Percentiles rank a stretch among this genome's conserved stretches.
These are phyloP conservation scores for Trypanosoma boissoni DNA, from an alignment of 208 protist species.

Conservation along the genomic window DNA sequence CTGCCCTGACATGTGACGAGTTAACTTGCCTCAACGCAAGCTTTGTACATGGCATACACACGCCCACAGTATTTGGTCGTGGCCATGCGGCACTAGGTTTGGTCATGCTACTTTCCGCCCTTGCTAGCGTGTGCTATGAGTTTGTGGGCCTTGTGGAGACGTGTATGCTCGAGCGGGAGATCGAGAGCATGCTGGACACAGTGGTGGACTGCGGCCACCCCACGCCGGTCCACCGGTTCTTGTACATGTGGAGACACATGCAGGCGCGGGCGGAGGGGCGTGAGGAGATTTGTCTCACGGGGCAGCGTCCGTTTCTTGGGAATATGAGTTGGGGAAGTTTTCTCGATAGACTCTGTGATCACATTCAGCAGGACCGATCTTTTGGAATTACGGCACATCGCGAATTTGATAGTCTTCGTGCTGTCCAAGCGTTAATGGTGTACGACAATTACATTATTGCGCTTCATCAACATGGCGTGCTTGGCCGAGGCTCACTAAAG, in stretches of 20 bases:
- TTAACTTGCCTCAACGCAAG: constrained; percentile 37
- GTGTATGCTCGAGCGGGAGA: constrained; percentile 40
- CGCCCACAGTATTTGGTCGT: constrained; percentile 37
- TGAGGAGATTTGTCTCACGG: constrained; percentile 27
- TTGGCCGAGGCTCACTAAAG: constrained; percentile 41
- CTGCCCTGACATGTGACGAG: constrained; percentile 54
- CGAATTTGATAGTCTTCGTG: constrained; percentile 55
- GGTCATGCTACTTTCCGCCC: constrained; percentile 45
- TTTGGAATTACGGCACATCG: constrained; percentile 26
- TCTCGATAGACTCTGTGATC: constrained; percentile 51
- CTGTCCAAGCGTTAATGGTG: constrained; percentile 65
- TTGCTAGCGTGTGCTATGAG: constrained; percentile 47
- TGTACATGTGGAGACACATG: constrained; percentile 34
- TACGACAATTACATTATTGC: constrained; percentile 76
- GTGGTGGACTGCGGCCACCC: constrained; percentile 59
- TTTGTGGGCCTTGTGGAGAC: constrained; percentile 45
- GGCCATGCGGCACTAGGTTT: constrained; percentile 28
- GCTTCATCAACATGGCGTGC: constrained; percentile 46
- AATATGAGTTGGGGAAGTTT: constrained; percentile 69
- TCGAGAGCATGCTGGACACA: constrained; percentile 45
- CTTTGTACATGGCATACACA: constrained; percentile 38
- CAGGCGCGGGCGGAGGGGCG: constrained; percentile 33
- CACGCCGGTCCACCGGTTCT: constrained; percentile 55
- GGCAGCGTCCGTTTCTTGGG: constrained; percentile 38
- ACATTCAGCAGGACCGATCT: constrained; percentile 25